Evolutionary conservation across 2,329 filamentous ascomycete genomes (phyloP).

Genomic region (Penicillium oxalicum): DNA sequence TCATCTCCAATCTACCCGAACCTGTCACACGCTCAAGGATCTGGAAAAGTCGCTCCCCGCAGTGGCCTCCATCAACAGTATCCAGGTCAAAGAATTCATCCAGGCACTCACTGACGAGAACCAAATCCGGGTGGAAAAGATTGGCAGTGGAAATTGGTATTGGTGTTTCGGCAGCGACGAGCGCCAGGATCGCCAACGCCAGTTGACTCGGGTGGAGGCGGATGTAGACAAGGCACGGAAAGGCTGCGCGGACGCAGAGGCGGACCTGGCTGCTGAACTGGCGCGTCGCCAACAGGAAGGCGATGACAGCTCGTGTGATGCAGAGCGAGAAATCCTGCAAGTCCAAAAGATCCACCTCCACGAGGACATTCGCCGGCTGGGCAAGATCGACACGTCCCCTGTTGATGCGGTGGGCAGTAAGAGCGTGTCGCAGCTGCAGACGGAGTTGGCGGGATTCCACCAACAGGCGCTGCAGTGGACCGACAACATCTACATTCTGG

Average conservation of each 20-base stretch:
- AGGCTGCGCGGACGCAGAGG: slow-evolving; percentile 28
- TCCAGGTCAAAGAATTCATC: slow-evolving; percentile 63
- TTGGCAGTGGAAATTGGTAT: slow-evolving; percentile 67
- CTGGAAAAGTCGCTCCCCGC: slow-evolving; percentile 59
- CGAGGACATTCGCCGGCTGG: slow-evolving; percentile 30
- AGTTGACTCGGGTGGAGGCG: slow-evolving; percentile 21
- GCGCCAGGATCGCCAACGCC: slow-evolving; percentile 41
- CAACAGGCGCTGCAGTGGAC: slow-evolving; percentile 36
- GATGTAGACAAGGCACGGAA: slow-evolving; percentile 28
- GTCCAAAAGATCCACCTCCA: slow-evolving; percentile 19
- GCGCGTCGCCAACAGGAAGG: slow-evolving; percentile 24
- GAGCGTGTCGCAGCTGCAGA: slow-evolving; percentile 27
- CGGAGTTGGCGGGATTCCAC: slow-evolving; percentile 30
- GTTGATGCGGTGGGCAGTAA: slow-evolving; percentile 28
- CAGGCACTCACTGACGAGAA: slow-evolving; percentile 57
- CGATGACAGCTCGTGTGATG: slow-evolving; percentile 11
- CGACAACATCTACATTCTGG: slow-evolving; percentile 42
- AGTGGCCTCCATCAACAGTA: slow-evolving; percentile 58
- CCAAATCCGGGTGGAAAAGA: slow-evolving; percentile 61
- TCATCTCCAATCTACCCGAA: slow-evolving; percentile 55
- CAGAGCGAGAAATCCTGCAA: slow-evolving; percentile 19
- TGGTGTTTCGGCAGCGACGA: slow-evolving; percentile 61
- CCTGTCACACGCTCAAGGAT: slow-evolving; percentile 61
- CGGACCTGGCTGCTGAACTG: slow-evolving; percentile 35
- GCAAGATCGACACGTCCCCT: slow-evolving; percentile 31